A percentile compares a stretch with the other conserved stretches of the same genome.
These are phyloP conservation scores for Aureobasidium sp. DNA, from an alignment of 2,329 filamentous ascomycete genomes.

Conservation along the genomic window DNA sequence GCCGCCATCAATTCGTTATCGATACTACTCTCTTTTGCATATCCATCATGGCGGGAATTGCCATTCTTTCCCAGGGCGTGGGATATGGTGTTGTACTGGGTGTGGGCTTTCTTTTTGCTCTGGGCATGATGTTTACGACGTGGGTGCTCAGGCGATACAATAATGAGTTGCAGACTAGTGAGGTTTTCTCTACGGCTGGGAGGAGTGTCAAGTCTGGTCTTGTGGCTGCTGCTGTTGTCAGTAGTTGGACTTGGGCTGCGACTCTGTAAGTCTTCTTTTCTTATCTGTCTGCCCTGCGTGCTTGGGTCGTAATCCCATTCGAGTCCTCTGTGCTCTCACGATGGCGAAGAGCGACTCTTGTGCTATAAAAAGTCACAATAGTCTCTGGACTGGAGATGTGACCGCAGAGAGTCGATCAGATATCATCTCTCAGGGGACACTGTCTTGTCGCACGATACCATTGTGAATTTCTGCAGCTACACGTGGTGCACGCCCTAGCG, in stretches of 20 bases:
- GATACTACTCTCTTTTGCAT: not conserved
- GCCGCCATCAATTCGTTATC: not conserved
- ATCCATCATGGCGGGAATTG: slow-evolving; percentile 10
- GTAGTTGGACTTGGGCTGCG: slow-evolving; percentile 91
- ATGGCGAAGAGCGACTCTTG: too few species aligned
- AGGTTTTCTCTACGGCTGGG: slow-evolving; percentile 87
- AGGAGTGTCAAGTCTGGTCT: slow-evolving; percentile 83
- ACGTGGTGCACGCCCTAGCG: too few species aligned
- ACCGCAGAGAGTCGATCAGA: too few species aligned
- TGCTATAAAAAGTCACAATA: too few species aligned
- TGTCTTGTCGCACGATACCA: too few species aligned
- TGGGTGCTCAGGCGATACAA: slow-evolving; percentile 64
- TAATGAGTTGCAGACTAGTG: slow-evolving; percentile 77
- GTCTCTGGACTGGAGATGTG: too few species aligned
- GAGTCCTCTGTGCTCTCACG: too few species aligned
- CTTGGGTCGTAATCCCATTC: too few species aligned
- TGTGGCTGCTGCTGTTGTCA: slow-evolving; percentile 81
- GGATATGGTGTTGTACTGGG: slow-evolving; percentile 75
- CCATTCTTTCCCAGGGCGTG: slow-evolving; percentile 50
- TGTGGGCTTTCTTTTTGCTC: slow-evolving; percentile 65
- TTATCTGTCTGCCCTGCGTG: too few species aligned
- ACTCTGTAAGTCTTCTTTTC: too few species aligned
- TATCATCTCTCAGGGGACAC: too few species aligned
- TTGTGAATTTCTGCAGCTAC: too few species aligned
- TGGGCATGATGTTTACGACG: slow-evolving; percentile 69